Evolutionary conservation across 371 early-diverging fungal species (phyloP), one percentile per base, ranked within the genome.

Genomic region (Mortierella sp.): DNA sequence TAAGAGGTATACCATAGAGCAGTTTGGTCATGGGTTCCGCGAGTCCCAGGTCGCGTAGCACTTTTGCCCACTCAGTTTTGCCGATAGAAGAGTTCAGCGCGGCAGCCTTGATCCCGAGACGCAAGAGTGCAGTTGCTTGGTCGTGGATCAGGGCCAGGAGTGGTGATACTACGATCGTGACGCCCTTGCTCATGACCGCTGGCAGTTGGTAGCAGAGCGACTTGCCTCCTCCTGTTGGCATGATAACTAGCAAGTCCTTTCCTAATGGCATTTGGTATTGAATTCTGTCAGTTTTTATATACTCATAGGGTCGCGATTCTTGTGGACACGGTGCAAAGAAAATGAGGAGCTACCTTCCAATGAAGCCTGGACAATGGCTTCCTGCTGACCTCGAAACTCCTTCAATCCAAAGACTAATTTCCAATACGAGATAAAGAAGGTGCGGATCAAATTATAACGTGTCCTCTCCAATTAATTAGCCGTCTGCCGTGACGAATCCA

Each of bases 151-250:
- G 90, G 0, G 96, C 93, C n/a, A 97, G 89, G 10, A 97, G 87
- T 6, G 98, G 98, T 31, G 96, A 95, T 31, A 97, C 88, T 1
- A 97, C 96, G 57, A 98, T 77, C 0, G 97, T 96, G 57, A 98
- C 88, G 2, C 96, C 96, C 1, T 90, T 79, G 46, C 91, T 88
- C 48, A 96, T 73, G 26, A 97, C 59, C 24, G 97, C 95, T 21
- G 97, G 96, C 1, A 97, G 88, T 81, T 97, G 97, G 88, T 94
- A 97, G 83, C 97, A 97, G 4, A 97, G 87, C 2, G 95, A 94
- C 88, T 98, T 98, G 43, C 97, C 98, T 2, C 96, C 96, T 43
- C 97, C 97, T 3, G 97, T 97, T 0, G 97, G 97, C 91, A 97
- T 93, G 31, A 97, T 92, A 1, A 96, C 95, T 82, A 98, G 93